phyloP scores from a whole-genome alignment of 2,329 filamentous ascomycete genomes.

The Aphanoascus verrucosus region DNA sequence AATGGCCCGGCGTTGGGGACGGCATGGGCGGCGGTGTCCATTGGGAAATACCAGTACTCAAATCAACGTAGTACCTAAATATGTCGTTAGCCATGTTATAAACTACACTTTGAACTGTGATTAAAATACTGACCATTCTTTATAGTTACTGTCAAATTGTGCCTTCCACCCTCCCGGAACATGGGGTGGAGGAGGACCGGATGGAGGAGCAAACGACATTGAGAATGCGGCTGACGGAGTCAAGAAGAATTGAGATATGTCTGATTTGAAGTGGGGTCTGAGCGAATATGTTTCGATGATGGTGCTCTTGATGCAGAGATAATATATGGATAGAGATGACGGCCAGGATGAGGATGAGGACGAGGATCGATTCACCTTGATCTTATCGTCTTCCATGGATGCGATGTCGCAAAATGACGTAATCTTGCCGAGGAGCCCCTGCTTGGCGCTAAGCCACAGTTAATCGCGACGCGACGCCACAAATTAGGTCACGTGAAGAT shows the following conservation, averaged over 20 bases:
- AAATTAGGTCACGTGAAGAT: neutral
- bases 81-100: neutral
- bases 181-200: slow-evolving; percentile 47
- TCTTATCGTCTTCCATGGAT: neutral
- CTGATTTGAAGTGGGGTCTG: no score
- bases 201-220: slow-evolving; percentile 35
- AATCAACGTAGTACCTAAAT: slow-evolving; percentile 78
- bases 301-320: no score
- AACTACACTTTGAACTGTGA: neutral
- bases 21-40: slow-evolving; percentile 53
- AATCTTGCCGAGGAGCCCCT: neutral
- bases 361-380: neutral
- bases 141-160: slow-evolving; percentile 78
- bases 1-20: slow-evolving; percentile 25
- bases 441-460: neutral
- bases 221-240: neutral
- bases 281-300: no score
- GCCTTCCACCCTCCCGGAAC: slow-evolving; percentile 75
- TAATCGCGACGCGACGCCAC: neutral
- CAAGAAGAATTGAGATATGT: no score
- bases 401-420: neutral
- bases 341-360: neutral
- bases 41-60: slow-evolving; percentile 76
- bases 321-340: no score
- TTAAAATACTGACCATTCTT: slow-evolving; percentile 55